Evolutionary conservation across 352 stramenopile species (phyloP).

Genomic region (Globisporangium nagaii): DNA sequence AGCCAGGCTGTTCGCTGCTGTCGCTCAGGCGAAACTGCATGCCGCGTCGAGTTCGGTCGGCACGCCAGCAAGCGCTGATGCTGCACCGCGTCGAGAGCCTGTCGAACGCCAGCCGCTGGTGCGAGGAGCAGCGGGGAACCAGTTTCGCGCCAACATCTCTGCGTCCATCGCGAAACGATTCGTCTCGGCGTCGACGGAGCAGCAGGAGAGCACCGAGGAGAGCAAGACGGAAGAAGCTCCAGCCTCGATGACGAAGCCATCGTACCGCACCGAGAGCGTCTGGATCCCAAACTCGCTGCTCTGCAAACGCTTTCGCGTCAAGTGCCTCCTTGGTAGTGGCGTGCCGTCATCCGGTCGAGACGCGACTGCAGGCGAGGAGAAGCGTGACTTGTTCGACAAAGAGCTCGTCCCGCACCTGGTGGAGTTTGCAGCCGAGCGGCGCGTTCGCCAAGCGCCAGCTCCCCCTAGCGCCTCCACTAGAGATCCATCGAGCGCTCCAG

Average conservation of each 20-base stretch:
- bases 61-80: not conserved
- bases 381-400: conserved; percentile 56
- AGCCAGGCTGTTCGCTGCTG: conserved; percentile 38
- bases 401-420: conserved; percentile 70
- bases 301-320: conserved; percentile 81
- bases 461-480: not conserved
- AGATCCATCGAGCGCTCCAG: not conserved
- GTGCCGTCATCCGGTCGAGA: conserved; percentile 21
- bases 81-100: not conserved
- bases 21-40: conserved; percentile 19
- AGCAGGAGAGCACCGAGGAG: conserved; percentile 4
- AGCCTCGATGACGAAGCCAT: conserved; percentile 22
- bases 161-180: conserved; percentile 83
- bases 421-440: conserved; percentile 46
- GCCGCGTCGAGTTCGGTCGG: not conserved
- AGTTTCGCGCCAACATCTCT: conserved; percentile 72
- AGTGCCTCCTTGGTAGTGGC: conserved; percentile 27
- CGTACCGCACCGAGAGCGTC: conserved; percentile 35
- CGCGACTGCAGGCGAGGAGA: conserved; percentile 14
- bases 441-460: not conserved
- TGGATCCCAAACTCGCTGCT: conserved; percentile 70
- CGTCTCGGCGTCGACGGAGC: conserved; percentile 29
- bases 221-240: not conserved
- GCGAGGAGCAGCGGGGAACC: conserved; percentile 19
- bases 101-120: conserved; percentile 32